Evolutionary conservation across 2,329 filamentous ascomycete species (phyloP), one percentile per base, ranked within the genome.

Genomic region (Ploettnerulaceae sp.): DNA sequence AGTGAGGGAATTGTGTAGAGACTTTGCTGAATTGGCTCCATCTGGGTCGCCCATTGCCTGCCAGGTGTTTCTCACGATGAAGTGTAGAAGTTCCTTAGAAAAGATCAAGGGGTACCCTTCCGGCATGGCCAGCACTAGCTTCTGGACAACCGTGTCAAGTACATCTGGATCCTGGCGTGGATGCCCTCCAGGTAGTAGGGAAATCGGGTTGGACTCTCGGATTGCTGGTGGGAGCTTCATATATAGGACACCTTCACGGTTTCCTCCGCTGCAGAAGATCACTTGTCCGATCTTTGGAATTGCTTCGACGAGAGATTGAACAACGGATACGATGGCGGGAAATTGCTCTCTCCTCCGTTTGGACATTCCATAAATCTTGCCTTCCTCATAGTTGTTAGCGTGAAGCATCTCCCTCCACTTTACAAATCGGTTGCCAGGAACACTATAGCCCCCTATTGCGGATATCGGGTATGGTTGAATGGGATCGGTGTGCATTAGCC

Each of bases 241-340:
- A 67, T 88, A 89, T 29, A 95, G 69, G 33, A 82, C 82, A 0
- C 90, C 90, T 66, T 95, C 89, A 31, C 89, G 75, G 51, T 95
- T 90, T 6, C 89, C 90, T 15, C 90, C 88, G 57, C 88, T 84
- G 62, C 89, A 94, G 66, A 95, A 96, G 1, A 83, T 84, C 2
- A 90, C 86, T 18, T 77, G 74, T 33, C 79, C 78, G 55, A 95
- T 83, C 33, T 73, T 73, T 3, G 86, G 86, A 2, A 95, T 73
- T 1, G 81, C 77, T 31, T 77, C 70, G 24, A 84, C 72, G 12
- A 96, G 76, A 14, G 86, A 82, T 24, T 84, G 79, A n/a, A 95
- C 79, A 4, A 95, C 79, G 22, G 87, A 80, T 0, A 82, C 80
- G 24, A 95, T 89, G 22, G 90, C 89, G 1, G 88, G 86, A 31